Base-by-base conservation (phyloP, 805 yeast species). In the Ogataea glucozyma region DNA sequence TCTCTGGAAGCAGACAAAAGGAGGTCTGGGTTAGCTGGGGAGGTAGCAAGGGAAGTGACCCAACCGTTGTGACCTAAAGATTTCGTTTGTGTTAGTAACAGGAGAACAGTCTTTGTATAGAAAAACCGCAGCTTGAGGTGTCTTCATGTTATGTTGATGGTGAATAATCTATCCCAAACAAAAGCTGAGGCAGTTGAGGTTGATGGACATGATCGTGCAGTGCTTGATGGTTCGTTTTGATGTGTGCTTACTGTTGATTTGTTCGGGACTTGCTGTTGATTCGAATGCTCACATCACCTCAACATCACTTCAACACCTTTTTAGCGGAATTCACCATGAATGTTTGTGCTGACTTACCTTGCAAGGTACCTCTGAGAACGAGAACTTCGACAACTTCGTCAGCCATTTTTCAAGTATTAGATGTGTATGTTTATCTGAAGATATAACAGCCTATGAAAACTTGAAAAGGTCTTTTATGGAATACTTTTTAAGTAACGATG, bases 341-440 rank as follows among this genome's bases (percentile, higher is more conserved):
- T 27, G 31, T 3, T n/a, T 16, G 27, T 26, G 36, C 22, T 38
- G 29, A 60, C 71, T 47, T 60, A 71, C 88, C 97, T 80, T 91
- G 97, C 73, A 93, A 85, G 83, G 98, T 88, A 74, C 98, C 99
- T 85, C 98, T 90, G 75, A 93, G 87, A 75, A 91, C 97, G 80
- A 91, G 83, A 83, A 90, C 95, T 87, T 90, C 97, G 75, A 80
- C 84, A 47, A 54, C 56, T 44, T 56, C 58, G 67, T 79, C 80
- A 74, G 89, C 78, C 90, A 85, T 85, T 62, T 34, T 51, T 66
- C 44, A 45, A 32, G 26, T 38, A 36, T 40, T 40, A 32, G 26
- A 39, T 41, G 42, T 40, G 36, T 44, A 31, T 41, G 43, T 47
- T 43, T 39, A 46, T 23, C 23, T 23, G 31, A 24, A 32, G 37